Evolutionary conservation across 176 grass and related monocot genomes (phyloP), one percentile per base, ranked within the genome.

Genomic region (Cenchrus purpureus): DNA sequence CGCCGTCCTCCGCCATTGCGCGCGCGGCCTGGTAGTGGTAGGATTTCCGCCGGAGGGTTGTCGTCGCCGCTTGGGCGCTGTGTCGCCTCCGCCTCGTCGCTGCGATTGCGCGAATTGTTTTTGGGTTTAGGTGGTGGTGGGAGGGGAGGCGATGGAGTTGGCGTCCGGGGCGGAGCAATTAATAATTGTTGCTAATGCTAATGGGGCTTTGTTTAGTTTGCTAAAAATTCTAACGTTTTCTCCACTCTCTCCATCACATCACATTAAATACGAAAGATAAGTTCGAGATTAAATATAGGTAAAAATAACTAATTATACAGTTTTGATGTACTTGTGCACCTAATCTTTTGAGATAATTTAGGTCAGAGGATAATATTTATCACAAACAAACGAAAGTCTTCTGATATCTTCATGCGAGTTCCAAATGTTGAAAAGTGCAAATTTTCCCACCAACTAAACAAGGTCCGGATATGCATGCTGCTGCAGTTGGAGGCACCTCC

Each of bases 1-100:
- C 81, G 17, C 85, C 85, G 52, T 87, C 85, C 70, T 91, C 89
- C 46, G 89, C 89, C 89, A 91, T 91, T 91, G 61, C 60, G 0
- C 42, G 75, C 81, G 63, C 13, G 15, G 40, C 42, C 50, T 28
- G 81, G 76, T 83, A 83, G 86, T 28, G 81, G 76, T 83, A 83
- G 86, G 74, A 74, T 73, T 83, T 83, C n/a, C 31, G 69, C 11
- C 71, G 69, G 62, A 22, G n/a, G 15, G 10, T 67, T 40, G 15
- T 44, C 51, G 88, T 56, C 25, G 83, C 50, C 63, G 78, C 62
- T 25, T n/a, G 12, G 22, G 37, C 8, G 15, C 5, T 6, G 14
- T 6, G 14, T 48, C 6, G 57, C 67, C 48, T 66, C 62, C 64
- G 62, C 74, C 83, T 82, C 79, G 76, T 73, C 80, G 75, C 89